Conservation (phyloP, 345 rosid genomes). For the thale cress (Arabidopsis thaliana) region TAIR10.1 NC_003075.7:10964501-10965000, state of each 20-base stretch:
- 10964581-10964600: not conserved
- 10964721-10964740: not conserved
- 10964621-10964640: not conserved
- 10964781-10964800: slow-evolving; percentile 12
- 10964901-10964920: slow-evolving; percentile 26
- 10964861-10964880: slow-evolving; percentile 38
- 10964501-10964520: not conserved
- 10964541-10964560: slow-evolving; percentile 9
- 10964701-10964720: not conserved
- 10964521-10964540: not conserved
- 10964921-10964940: slow-evolving; percentile 19
- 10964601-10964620: not conserved
- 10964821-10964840: slow-evolving; percentile 41
- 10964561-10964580: not conserved
- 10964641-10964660: not conserved
- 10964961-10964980: not conserved
- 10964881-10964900: slow-evolving; percentile 37
- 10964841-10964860: slow-evolving; percentile 35
- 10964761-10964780: slow-evolving; percentile 24
- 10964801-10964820: slow-evolving; percentile 15
- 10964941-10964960: not conserved
- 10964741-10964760: not conserved
- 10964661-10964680: not conserved
- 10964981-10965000: slow-evolving; percentile 9
- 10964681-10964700: not conserved